Evolutionary conservation across 1,139 yeast genomes (phyloP).

Genomic region (Meyerozyma guilliermondii): DNA sequence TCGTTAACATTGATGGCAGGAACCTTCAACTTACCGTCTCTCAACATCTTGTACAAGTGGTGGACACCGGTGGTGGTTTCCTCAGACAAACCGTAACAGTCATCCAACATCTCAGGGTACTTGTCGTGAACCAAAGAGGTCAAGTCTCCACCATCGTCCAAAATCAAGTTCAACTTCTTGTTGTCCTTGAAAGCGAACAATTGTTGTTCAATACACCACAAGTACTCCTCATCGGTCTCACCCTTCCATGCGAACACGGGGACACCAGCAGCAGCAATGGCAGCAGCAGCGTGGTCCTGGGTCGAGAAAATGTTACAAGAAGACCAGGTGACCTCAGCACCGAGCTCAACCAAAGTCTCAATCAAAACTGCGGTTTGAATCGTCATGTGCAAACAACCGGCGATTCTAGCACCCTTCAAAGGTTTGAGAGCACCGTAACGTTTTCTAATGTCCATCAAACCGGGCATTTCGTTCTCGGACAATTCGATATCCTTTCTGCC

Average conservation of each 20-base stretch:
- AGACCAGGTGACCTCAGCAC: slow-evolving; percentile 99
- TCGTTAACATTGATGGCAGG: slow-evolving; percentile 99
- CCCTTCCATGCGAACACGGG: slow-evolving; percentile 99
- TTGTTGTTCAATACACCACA: slow-evolving; percentile 99
- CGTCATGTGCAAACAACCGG: slow-evolving; percentile 99
- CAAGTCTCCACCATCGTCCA: slow-evolving; percentile 99
- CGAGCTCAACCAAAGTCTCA: slow-evolving; percentile 94
- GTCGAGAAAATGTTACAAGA: slow-evolving; percentile 99
- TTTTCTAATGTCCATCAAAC: slow-evolving; percentile 96
- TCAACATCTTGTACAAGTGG: slow-evolving; percentile 96
- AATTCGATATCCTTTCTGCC: slow-evolving; percentile 99
- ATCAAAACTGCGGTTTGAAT: slow-evolving; percentile 98
- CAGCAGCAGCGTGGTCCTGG: slow-evolving; percentile 99
- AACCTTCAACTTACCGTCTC: slow-evolving; percentile 86
- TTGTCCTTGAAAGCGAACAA: slow-evolving; percentile 96
- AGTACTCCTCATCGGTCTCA: slow-evolving; percentile 99
- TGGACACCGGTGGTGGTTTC: slow-evolving; percentile 99
- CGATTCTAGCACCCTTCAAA: slow-evolving; percentile 96
- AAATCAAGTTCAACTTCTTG: slow-evolving; percentile 92
- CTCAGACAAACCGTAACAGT: slow-evolving; percentile 95
- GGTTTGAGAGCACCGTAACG: slow-evolving; percentile 93
- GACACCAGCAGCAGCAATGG: slow-evolving; percentile 98
- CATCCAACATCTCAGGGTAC: slow-evolving; percentile 96
- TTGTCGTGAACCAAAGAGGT: slow-evolving; percentile 96
- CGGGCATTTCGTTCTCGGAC: slow-evolving; percentile 99